Conservation (phyloP, 2,329 filamentous ascomycete species). For the Penicillium sp. region DNA sequence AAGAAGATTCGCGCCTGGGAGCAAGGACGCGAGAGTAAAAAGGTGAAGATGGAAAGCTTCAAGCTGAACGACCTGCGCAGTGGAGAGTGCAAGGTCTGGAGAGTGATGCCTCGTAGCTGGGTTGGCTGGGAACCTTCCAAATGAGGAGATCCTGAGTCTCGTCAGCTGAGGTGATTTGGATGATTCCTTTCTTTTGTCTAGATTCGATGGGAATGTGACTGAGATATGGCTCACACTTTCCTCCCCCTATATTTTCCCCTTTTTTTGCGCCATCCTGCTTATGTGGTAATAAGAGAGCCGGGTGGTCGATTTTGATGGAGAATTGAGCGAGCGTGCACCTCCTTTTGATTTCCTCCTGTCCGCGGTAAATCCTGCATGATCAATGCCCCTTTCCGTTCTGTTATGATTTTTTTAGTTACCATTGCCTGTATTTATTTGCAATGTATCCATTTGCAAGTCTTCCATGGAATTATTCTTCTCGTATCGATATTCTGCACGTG, state of each 20-base stretch:
- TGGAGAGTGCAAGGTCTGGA: constrained; percentile 96
- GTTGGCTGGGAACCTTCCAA: constrained; percentile 70
- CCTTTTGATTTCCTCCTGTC: constrained; percentile 14
- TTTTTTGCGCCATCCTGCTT: constrained; percentile 9
- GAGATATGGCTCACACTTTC: constrained; percentile 10
- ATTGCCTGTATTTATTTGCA: not conserved
- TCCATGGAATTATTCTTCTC: not conserved
- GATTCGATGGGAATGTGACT: constrained; percentile 18
- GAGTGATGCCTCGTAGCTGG: constrained; percentile 88
- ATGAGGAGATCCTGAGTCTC: constrained; percentile 4
- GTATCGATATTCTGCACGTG: constrained; percentile 6
- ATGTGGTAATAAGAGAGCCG: constrained; percentile 22
- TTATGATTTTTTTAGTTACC: constrained; percentile 9
- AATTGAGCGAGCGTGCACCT: constrained; percentile 26
- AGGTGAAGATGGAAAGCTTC: constrained; percentile 91
- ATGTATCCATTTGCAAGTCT: not conserved
- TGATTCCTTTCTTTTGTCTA: constrained; percentile 11
- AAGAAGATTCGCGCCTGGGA: constrained; percentile 97
- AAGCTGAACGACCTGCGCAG: constrained; percentile 86
- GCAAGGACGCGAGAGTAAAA: constrained; percentile 88
- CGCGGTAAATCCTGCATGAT: constrained; percentile 21
- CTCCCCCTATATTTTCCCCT: constrained; percentile 5
- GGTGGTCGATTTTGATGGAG: constrained; percentile 19
- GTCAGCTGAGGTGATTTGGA: not conserved
- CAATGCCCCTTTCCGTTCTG: constrained; percentile 10